Evolutionary conservation across 495 filamentous ascomycete genomes (phyloP).

Genomic region (Aspergillus bridgeri): DNA sequence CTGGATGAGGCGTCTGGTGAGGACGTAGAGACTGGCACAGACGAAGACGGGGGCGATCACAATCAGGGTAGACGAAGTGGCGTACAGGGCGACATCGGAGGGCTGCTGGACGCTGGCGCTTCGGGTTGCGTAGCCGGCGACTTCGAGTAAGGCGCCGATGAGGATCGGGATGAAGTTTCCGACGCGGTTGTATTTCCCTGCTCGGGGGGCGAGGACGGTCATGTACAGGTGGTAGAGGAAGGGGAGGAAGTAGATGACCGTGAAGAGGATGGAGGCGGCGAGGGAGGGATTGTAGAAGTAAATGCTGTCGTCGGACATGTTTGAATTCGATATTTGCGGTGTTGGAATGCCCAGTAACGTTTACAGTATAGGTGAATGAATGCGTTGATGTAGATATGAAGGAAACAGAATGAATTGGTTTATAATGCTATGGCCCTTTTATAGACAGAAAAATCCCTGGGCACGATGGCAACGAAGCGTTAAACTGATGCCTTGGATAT

Average conservation of each 20-base stretch:
- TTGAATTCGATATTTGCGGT: background rate
- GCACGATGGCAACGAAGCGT: no score
- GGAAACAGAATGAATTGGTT: background rate
- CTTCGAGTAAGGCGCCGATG: slow-evolving; percentile 18
- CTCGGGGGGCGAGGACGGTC: background rate
- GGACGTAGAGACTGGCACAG: slow-evolving; percentile 31
- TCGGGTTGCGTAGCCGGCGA: slow-evolving; percentile 20
- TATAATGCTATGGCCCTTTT: no score
- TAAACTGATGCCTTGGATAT: background rate
- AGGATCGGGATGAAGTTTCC: slow-evolving; percentile 21
- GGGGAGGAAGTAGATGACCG: slow-evolving; percentile 3
- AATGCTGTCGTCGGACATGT: background rate
- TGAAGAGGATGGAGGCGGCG: slow-evolving; percentile 9
- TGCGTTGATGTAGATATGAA: no score
- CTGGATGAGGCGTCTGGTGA: slow-evolving; percentile 27
- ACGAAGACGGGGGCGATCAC: slow-evolving; percentile 32
- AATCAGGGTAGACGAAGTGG: slow-evolving; percentile 28
- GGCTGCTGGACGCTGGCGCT: slow-evolving; percentile 12
- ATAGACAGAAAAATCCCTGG: no score
- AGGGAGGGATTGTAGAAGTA: slow-evolving; percentile 10
- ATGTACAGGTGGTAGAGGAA: slow-evolving; percentile 7
- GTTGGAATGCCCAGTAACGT: no score
- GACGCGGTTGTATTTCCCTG: background rate
- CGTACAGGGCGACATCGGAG: slow-evolving; percentile 19
- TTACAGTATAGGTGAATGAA: no score